Conservation (phyloP, 2,329 filamentous ascomycete genomes). For the Arthrobotrys entomopaga region DNA sequence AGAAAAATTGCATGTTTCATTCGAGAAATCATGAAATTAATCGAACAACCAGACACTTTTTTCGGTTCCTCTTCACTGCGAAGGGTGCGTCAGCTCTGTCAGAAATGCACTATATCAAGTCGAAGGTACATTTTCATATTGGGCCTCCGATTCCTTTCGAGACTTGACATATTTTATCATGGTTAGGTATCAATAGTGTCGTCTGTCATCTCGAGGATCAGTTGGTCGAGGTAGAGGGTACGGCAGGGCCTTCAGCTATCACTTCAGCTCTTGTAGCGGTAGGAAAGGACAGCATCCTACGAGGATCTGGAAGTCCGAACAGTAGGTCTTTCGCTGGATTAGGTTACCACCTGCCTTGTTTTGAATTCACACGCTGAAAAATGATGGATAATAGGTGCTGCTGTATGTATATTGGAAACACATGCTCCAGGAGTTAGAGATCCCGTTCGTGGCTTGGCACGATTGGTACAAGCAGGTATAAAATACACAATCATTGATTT, state of each 20-base stretch:
- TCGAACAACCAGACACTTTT: constrained; percentile 78
- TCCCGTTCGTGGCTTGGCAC: constrained; percentile 83
- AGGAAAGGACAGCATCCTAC: constrained; percentile 90
- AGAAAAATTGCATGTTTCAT: not conserved
- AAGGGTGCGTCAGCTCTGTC: constrained; percentile 86
- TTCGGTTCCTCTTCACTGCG: constrained; percentile 91
- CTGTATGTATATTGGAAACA: constrained; percentile 95
- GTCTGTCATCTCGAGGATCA: constrained; percentile 84
- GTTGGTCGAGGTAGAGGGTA: constrained; percentile 85
- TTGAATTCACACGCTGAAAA: not conserved
- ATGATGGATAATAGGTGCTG: constrained; percentile 69
- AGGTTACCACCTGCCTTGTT: constrained; percentile 5
- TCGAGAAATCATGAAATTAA: not conserved
- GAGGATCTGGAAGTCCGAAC: constrained; percentile 85
- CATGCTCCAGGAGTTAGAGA: constrained; percentile 71
- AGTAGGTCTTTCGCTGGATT: constrained; percentile 67
- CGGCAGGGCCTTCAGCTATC: constrained; percentile 87
- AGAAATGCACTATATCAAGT: constrained; percentile 80
- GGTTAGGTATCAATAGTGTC: constrained; percentile 79
- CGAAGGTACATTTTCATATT: constrained; percentile 65
- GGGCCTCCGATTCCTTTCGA: not conserved
- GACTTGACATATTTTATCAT: not conserved
- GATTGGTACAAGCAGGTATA: constrained; percentile 90
- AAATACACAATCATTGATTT: constrained; percentile 85
- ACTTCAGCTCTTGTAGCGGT: constrained; percentile 88